These are phyloP conservation scores for Kodamaea neixiangensis DNA, from an alignment of 805 yeast species.

Conservation along the genomic window DNA sequence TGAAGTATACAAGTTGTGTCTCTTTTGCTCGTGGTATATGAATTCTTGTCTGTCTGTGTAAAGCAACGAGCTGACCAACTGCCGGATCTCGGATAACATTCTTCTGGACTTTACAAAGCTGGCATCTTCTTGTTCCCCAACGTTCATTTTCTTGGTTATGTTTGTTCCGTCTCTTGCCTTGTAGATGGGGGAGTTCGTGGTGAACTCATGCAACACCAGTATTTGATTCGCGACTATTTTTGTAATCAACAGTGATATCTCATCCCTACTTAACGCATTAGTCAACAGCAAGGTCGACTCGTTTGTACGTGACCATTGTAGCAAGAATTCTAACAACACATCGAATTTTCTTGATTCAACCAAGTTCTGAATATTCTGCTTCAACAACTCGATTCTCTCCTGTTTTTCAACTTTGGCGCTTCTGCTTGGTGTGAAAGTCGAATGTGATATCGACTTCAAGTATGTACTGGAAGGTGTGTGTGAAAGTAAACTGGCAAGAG, in stretches of 20 bases:
- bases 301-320: constrained; percentile 5
- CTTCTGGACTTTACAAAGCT: constrained; percentile 14
- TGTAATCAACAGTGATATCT: constrained; percentile 6
- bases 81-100: constrained; percentile 23
- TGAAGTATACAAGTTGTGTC: constrained; percentile 19
- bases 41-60: constrained; percentile 16
- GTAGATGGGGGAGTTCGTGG: constrained; percentile 9
- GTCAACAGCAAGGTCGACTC: constrained; percentile 3
- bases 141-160: constrained; percentile 8
- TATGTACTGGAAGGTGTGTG: constrained; percentile 5
- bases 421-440: constrained; percentile 7
- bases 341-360: constrained; percentile 8
- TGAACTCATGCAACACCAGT: constrained; percentile 13
- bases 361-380: constrained; percentile 5
- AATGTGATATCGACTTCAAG: constrained; percentile 3
- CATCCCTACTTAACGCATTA: neutral
- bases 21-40: constrained; percentile 22
- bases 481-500: neutral
- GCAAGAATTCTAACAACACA: constrained; percentile 2
- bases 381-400: constrained; percentile 3
- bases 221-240: constrained; percentile 21
- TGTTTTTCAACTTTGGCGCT: neutral
- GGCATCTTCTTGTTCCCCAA: constrained; percentile 3
- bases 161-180: constrained; percentile 8
- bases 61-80: constrained; percentile 27